These are phyloP conservation scores for Pichia rugopelliculosa DNA, from an alignment of 805 yeast genomes.

Conservation along the genomic window DNA sequence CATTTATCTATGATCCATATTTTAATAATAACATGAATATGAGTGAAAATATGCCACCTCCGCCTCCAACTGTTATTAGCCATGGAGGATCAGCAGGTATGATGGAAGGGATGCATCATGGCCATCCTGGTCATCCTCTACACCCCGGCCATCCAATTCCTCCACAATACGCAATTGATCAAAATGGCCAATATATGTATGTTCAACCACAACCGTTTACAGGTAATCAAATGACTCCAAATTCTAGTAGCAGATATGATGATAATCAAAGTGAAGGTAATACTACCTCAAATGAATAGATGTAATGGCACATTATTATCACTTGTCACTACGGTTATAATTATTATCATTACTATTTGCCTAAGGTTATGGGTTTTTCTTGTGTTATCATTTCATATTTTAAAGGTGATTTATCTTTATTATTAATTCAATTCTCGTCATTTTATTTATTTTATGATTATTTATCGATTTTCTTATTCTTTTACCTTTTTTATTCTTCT, in stretches of 20 bases:
- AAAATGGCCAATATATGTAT: constrained; percentile 25
- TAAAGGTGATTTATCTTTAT: background rate
- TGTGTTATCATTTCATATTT: background rate
- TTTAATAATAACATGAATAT: constrained; percentile 10
- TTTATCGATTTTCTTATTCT: background rate
- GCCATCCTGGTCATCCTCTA: background rate
- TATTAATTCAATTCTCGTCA: background rate
- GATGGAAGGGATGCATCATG: background rate
- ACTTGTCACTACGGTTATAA: no score
- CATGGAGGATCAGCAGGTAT: background rate
- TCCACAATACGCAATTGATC: constrained; percentile 10
- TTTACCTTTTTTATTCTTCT: background rate
- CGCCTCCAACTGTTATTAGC: constrained; percentile 8
- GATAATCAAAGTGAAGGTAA: background rate
- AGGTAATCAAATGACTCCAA: constrained; percentile 12
- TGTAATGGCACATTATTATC: no score
- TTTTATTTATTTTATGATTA: background rate
- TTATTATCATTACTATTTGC: background rate
- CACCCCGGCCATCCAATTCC: background rate
- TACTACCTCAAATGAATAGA: background rate
- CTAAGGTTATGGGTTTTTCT: background rate
- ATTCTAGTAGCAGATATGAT: background rate
- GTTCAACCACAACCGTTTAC: constrained; percentile 19
- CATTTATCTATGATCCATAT: constrained; percentile 30
- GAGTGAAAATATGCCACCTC: constrained; percentile 5